Evolutionary conservation across 2,329 filamentous ascomycete species (phyloP).

Genomic region (Diaporthe aspalathi): DNA sequence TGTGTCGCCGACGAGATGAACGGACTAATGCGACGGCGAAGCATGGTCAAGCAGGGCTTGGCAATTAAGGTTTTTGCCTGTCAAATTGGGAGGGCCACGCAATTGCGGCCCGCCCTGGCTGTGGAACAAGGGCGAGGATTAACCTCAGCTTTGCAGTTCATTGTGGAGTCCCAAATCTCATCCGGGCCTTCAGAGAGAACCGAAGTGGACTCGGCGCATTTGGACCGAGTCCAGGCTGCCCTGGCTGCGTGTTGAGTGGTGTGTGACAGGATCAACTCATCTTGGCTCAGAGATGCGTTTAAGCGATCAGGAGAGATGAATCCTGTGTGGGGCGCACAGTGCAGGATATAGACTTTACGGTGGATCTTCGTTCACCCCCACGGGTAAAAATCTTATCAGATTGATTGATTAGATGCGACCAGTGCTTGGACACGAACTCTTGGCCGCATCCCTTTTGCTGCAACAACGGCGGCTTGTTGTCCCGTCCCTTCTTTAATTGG

Average conservation of each 20-base stretch:
- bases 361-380: not conserved
- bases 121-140: too few relatives aligned
- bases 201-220: too few relatives aligned
- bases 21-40: not conserved
- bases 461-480: not conserved
- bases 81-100: not conserved
- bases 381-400: conserved; percentile 16
- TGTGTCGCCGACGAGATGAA: not conserved
- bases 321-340: not conserved
- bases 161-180: not conserved
- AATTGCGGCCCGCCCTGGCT: not conserved
- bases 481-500: not conserved
- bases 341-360: not conserved
- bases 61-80: not conserved
- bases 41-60: not conserved
- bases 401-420: conserved; percentile 16
- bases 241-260: not conserved
- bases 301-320: not conserved
- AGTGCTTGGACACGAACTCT: not conserved
- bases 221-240: too few relatives aligned
- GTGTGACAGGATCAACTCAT: too few relatives aligned
- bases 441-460: not conserved
- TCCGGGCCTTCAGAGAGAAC: too few relatives aligned
- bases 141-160: not conserved
- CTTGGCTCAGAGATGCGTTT: not conserved